phyloP scores from a whole-genome alignment of 768 basidiomycete species.

The Melanogaster broomeanus region DNA sequence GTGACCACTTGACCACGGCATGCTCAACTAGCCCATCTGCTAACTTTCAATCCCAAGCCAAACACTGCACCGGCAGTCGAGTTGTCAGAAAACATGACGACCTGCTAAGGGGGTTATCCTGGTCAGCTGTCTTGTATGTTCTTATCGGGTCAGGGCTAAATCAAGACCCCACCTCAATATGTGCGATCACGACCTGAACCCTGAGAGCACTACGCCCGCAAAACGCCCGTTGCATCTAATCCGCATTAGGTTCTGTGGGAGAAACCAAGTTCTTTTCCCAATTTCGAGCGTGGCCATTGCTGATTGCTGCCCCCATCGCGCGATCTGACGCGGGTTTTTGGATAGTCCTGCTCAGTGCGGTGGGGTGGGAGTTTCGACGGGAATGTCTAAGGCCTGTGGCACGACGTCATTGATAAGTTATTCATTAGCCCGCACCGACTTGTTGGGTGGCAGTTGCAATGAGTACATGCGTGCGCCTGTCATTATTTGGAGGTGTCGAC shows the following conservation, averaged over 20 bases:
- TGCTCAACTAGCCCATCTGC: slow-evolving; percentile 5
- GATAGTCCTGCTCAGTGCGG: too few species aligned
- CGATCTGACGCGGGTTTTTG: neutral
- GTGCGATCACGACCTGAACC: slow-evolving; percentile 17
- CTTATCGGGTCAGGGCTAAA: slow-evolving; percentile 21
- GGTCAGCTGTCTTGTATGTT: slow-evolving; percentile 25
- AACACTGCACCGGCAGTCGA: neutral
- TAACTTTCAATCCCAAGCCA: slow-evolving; percentile 10
- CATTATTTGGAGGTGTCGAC: too few species aligned
- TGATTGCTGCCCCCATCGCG: too few species aligned
- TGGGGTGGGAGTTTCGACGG: neutral
- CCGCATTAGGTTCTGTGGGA: slow-evolving; percentile 16
- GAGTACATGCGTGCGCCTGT: too few species aligned
- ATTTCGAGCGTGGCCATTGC: slow-evolving; percentile 11
- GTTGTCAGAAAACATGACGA: slow-evolving; percentile 7
- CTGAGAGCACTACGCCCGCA: slow-evolving; percentile 10
- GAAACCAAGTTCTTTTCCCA: slow-evolving; percentile 2
- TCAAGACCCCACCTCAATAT: slow-evolving; percentile 10
- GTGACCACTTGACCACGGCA: neutral
- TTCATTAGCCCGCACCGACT: too few species aligned
- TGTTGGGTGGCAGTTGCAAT: too few species aligned
- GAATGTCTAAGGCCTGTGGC: neutral
- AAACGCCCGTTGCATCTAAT: slow-evolving; percentile 6
- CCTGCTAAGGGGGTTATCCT: slow-evolving; percentile 22
- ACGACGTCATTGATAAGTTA: too few species aligned